phyloP scores from a whole-genome alignment of 176 grass and related monocot species.

The Carex cristatella region DNA sequence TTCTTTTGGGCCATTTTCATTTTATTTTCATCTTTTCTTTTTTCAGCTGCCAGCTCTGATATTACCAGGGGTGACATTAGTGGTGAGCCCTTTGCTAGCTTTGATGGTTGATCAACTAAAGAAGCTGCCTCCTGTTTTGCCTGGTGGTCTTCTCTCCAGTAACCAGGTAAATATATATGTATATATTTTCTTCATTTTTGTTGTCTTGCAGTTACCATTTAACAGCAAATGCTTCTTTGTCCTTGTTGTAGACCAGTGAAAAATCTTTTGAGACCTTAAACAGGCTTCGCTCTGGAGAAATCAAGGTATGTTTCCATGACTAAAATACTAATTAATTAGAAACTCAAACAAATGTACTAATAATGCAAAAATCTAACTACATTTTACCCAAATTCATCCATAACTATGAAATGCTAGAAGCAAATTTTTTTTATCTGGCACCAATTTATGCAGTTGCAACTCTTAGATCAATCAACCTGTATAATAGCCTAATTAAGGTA shows the following conservation, averaged over 20 bases:
- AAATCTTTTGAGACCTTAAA: conserved; percentile 66
- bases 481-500: background rate
- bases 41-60: conserved; percentile 78
- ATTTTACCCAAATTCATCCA: background rate
- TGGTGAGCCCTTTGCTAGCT: conserved; percentile 89
- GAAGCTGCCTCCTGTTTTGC: conserved; percentile 77
- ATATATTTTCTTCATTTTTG: conserved; percentile 14
- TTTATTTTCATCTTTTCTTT: background rate
- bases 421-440: background rate
- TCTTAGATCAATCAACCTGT: background rate
- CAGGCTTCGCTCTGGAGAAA: conserved; percentile 58
- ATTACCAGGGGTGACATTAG: conserved; percentile 76
- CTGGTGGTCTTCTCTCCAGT: conserved; percentile 81
- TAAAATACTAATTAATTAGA: background rate
- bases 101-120: conserved; percentile 95
- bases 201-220: conserved; percentile 12
- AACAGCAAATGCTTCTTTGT: conserved; percentile 5
- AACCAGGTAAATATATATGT: conserved; percentile 50
- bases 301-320: conserved; percentile 57
- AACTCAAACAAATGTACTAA: background rate
- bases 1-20: background rate
- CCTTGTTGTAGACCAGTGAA: conserved; percentile 40
- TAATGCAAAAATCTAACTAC: background rate
- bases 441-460: background rate
- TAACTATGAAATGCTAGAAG: background rate